Percentiles rank a stretch among this genome's conserved stretches.
Evolutionary conservation across 2,329 filamentous ascomycete species (phyloP).

Genomic region (Colletotrichum brevisporum): DNA sequence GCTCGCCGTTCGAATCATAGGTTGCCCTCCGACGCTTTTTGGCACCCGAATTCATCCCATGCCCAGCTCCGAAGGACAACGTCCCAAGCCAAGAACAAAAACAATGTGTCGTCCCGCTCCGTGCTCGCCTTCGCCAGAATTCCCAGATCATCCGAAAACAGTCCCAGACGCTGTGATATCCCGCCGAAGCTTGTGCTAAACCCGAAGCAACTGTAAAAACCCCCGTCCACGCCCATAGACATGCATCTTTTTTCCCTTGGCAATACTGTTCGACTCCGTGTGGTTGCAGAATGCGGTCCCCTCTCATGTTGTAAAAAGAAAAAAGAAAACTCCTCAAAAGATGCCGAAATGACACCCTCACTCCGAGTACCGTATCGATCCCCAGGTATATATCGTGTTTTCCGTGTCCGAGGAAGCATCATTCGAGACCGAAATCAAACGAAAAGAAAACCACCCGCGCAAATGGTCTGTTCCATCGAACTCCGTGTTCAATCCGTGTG

Average conservation of each 20-base stretch:
- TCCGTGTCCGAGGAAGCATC: slow-evolving; percentile 39
- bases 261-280: slow-evolving; percentile 40
- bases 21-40: slow-evolving; percentile 38
- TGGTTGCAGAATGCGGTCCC: slow-evolving; percentile 39
- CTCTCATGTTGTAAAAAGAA: slow-evolving; percentile 34
- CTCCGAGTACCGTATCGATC: slow-evolving; percentile 39
- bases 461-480: slow-evolving; percentile 19
- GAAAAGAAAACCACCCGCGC: slow-evolving; percentile 27
- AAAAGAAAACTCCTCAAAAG: slow-evolving; percentile 40
- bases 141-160: slow-evolving; percentile 34
- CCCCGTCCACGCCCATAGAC: slow-evolving; percentile 33
- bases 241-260: slow-evolving; percentile 38
- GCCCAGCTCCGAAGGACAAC: slow-evolving; percentile 33
- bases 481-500: slow-evolving; percentile 13
- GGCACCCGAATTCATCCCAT: slow-evolving; percentile 31
- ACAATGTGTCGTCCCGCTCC: slow-evolving; percentile 34
- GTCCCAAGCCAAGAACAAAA: slow-evolving; percentile 21
- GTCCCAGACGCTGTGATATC: slow-evolving; percentile 32
- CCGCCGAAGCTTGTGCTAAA: slow-evolving; percentile 23
- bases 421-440: slow-evolving; percentile 39
- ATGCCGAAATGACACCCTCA: slow-evolving; percentile 41
- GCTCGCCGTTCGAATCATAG: slow-evolving; percentile 40
- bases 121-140: slow-evolving; percentile 36
- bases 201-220: slow-evolving; percentile 22
- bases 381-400: slow-evolving; percentile 42